Base-by-base conservation (phyloP, 2,329 filamentous ascomycete species). In the Graphilbum fragrans region DNA sequence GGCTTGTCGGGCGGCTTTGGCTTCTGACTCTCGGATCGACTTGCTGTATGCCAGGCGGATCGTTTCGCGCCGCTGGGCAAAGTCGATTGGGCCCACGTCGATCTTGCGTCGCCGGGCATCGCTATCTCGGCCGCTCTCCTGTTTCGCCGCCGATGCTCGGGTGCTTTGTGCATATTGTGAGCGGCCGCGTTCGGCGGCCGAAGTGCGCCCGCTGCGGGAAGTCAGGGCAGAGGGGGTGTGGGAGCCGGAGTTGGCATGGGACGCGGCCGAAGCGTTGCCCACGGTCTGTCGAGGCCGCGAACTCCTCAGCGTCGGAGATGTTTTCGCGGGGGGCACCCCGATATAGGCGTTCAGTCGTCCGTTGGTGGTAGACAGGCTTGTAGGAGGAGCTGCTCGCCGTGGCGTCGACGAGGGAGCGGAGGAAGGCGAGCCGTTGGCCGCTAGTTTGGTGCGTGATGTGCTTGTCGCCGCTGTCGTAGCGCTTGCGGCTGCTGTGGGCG, bases 31-130 rank as follows among this genome's bases (percentile, higher is more conserved):
- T 47, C 81, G 74, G 37, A 92, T 78, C n/a, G 82, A 86, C 55
- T 83, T 85, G 51, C 78, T 88, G 58, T 93, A 90, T 14, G 86
- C 86, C 43, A 86, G 76, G 51, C 88, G 82, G 52, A 94, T 93
- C 46, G 80, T 78, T 54, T 86, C 81, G 51, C 87, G 73, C 39
- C 86, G 74, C 50, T 85, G 83, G 45, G 82, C 86, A 56, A 93
- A 92, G 59, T 94, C 85, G 40, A 93, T 84, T 45, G 82, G 81
- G 1, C 81, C 81, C 44, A 88, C 64, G 2, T 73, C 72, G 39
- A 76, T 65, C 53, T 76, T 77, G 35, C 69, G 66, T 44, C 70
- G 64, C 25, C 64, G 57, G 6, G 57, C 46, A 5, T 60, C 50
- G 23, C 55, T 52, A 40, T 69, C 67, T 12, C 7, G 23, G 5